Evolutionary conservation across 108 stramenopile species (phyloP), one percentile per base, ranked within the genome.

Genomic region (Nitzschia palea): DNA sequence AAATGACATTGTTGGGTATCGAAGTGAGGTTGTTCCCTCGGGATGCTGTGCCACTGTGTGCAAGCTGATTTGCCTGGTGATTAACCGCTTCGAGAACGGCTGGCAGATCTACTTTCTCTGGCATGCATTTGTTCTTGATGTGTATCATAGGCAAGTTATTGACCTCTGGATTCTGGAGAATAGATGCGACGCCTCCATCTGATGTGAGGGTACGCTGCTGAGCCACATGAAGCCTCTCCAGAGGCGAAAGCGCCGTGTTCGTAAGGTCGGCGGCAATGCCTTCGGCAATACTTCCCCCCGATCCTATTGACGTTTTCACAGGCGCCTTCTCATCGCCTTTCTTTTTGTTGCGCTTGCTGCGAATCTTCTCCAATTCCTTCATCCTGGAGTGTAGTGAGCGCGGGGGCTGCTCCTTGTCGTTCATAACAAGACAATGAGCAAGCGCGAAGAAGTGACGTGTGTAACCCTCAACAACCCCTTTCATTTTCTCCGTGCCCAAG

Each of bases 391-490:
- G 76, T 45, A 94, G 70, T 0, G 88, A 82, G 36, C 93, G 78
- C 15, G 93, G 93, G 26, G 93, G 89, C 57, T 89, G 90, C 44
- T 94, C 93, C 68, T 86, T 86, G 67, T 94, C 88, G 51, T 86
- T 84, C 43, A 90, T 82, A 17, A 94, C 73, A 14, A 94, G 78
- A 56, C 93, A 90, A 62, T 91, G 83, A 12, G 93, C 86, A 35
- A 94, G 67, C 47, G 87, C 82, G 53, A 90, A 94, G 55, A 94
- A 94, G 57, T 94, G 93, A 6, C 93, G 86, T n/a, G 93, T 94
- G 52, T 94, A 94, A 34, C 93, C 93, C 65, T 94, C 93, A 4
- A 94, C 93, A 9, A 94, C 90, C n/a, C 89, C 88, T 20, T 80
- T 79, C 93, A 94, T 94, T 69, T 91, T 94, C 48, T 94, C 93